phyloP scores from a whole-genome alignment of 371 early-diverging fungal genomes.

The Coemansia sp. region DNA sequence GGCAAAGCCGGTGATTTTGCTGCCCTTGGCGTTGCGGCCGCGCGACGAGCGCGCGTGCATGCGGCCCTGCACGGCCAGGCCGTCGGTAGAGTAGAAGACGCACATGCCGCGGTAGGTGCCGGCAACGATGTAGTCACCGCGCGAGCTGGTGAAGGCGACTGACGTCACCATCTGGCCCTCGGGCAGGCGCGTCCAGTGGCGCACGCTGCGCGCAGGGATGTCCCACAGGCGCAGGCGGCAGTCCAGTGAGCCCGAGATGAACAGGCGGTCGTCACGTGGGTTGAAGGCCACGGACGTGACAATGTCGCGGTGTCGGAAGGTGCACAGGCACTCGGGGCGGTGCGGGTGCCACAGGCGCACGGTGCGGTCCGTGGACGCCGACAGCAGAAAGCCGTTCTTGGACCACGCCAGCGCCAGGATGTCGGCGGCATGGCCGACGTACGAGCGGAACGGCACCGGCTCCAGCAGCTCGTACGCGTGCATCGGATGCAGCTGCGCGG shows the following conservation, averaged over 20 bases:
- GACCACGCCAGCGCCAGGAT: slow-evolving; percentile 86
- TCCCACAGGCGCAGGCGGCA: slow-evolving; percentile 80
- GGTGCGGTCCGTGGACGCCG: slow-evolving; percentile 82
- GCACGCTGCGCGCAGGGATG: slow-evolving; percentile 74
- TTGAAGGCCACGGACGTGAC: slow-evolving; percentile 82
- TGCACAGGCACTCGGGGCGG: slow-evolving; percentile 69
- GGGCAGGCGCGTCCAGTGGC: slow-evolving; percentile 71
- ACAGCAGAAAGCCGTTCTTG: slow-evolving; percentile 74
- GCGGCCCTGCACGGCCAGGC: slow-evolving; percentile 76
- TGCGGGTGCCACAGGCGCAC: slow-evolving; percentile 86
- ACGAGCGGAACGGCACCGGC: slow-evolving; percentile 64
- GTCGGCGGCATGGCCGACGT: slow-evolving; percentile 68
- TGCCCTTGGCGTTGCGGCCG: slow-evolving; percentile 58
- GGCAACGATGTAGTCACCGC: slow-evolving; percentile 69
- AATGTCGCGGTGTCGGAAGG: slow-evolving; percentile 74
- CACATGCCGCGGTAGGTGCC: slow-evolving; percentile 79
- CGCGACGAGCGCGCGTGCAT: slow-evolving; percentile 65
- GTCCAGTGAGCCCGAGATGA: slow-evolving; percentile 81
- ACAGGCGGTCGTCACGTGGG: slow-evolving; percentile 79
- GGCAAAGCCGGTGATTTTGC: slow-evolving; percentile 77
- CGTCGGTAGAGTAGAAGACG: slow-evolving; percentile 76
- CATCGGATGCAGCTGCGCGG: slow-evolving; percentile 37
- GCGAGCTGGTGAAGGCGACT: slow-evolving; percentile 66
- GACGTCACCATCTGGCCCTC: slow-evolving; percentile 72
- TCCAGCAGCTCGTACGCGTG: slow-evolving; percentile 60